Base-by-base conservation (phyloP, 768 basidiomycete genomes). In the Suillus luteus region DNA sequence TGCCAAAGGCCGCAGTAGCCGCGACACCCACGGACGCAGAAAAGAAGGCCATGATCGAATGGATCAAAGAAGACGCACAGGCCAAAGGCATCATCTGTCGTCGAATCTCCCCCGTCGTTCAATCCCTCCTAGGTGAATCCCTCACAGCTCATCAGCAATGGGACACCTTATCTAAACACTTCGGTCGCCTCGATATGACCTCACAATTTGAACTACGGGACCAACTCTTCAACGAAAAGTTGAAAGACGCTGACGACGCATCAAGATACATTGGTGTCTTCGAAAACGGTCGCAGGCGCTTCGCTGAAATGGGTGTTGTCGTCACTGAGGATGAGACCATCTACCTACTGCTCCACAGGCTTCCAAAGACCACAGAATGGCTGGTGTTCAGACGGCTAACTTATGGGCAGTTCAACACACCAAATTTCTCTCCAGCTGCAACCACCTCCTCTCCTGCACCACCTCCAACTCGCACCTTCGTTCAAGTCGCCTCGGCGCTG, bases 41-140 rank as follows among this genome's bases (percentile, higher is more conserved):
- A 31, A 31, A 31, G 31, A 31, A 31, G 31, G 31, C 31, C 31
- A 31, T 31, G 31, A 31, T 31, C 3, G 43, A 44, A 2, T 44
- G 43, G 43, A n/a, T 44, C 9, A 44, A 44, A 3, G 43, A 44
- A 7, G 64, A 65, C 7, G 22, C 49, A 0, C 49, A 67, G 1
- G 66, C 60, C 0, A 68, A 68, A n/a, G 44, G 10, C 0, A 35
- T 68, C 0, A 61, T 68, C 0, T 54, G 65, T 1, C 0, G 46
- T 1, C 58, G 54, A 17, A 12, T 68, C 0, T 55, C 67, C 1
- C 9, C 38, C 0, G 1, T 31, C 0, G 14, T 69, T 31, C 31
- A 31, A 31, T 31, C 31, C 31, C 31, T 31, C 31, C 59, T 65
- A 1, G 9, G 40, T 5, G 19, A 38, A 0, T 4, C 5, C 0